A percentile compares a stretch with the other conserved stretches of the same genome.
These are phyloP conservation scores for Cystoisospora suis DNA, from an alignment of 169 alveolate genomes.

Conservation along the genomic window DNA sequence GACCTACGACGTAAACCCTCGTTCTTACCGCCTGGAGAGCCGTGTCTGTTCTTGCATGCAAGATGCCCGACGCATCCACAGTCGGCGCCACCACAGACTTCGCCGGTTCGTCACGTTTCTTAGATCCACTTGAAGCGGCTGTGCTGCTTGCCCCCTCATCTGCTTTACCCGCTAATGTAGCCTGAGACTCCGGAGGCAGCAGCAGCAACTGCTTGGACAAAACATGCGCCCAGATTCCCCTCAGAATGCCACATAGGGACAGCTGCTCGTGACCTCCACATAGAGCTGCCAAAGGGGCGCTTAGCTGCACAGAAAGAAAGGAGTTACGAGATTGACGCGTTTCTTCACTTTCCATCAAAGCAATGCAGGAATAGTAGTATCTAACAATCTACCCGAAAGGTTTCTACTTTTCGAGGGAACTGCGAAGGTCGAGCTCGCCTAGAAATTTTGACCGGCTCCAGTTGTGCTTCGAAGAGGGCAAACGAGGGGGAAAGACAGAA, in stretches of 20 bases:
- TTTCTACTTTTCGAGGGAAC: too few relatives aligned
- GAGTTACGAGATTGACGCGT: too few relatives aligned
- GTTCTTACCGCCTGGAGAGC: slow-evolving; percentile 3
- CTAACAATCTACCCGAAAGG: too few relatives aligned
- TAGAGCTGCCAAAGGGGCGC: slow-evolving; percentile 3
- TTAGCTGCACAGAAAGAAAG: slow-evolving; percentile 21
- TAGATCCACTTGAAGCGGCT: neutral
- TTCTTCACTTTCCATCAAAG: too few relatives aligned
- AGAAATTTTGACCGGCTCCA: too few relatives aligned
- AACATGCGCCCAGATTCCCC: slow-evolving; percentile 2
- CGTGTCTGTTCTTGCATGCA: slow-evolving; percentile 24
- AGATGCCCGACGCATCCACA: neutral
- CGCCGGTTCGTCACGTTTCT: neutral
- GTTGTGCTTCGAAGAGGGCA: too few relatives aligned
- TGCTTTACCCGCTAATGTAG: neutral
- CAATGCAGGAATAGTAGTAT: too few relatives aligned
- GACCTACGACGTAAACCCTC: too few relatives aligned
- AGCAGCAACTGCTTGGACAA: slow-evolving; percentile 11
- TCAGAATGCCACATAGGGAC: slow-evolving; percentile 24
- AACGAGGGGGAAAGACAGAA: too few relatives aligned
- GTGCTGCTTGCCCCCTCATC: neutral
- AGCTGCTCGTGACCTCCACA: slow-evolving; percentile 52
- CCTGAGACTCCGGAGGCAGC: neutral
- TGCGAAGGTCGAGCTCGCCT: too few relatives aligned
- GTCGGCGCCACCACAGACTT: neutral